Evolutionary conservation across 768 basidiomycete genomes (phyloP).

Genomic region (Russula sp.): DNA sequence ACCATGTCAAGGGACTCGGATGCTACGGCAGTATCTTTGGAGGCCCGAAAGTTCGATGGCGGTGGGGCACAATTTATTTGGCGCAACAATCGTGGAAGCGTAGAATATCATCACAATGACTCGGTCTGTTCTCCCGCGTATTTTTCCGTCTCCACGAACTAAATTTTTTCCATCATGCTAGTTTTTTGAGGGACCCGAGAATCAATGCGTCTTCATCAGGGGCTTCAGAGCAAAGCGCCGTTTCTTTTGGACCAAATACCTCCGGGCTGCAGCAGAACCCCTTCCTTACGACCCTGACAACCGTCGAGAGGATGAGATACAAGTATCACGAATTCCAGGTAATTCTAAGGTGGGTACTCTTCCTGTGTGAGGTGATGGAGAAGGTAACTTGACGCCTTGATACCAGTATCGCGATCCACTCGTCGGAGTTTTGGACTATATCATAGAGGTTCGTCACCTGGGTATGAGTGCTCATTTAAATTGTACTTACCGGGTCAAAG

Average conservation of each 20-base stretch:
- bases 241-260: neutral
- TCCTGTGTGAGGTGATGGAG: neutral
- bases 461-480: neutral
- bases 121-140: neutral
- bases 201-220: conserved; percentile 20
- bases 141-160: neutral
- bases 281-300: conserved; percentile 13
- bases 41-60: neutral
- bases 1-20: neutral
- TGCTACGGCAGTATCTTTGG: neutral
- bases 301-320: neutral
- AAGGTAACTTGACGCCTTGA: neutral
- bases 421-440: conserved; percentile 15
- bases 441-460: conserved; percentile 10
- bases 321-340: neutral
- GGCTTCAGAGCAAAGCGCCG: conserved; percentile 19
- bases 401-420: neutral
- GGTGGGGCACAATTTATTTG: neutral
- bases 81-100: neutral
- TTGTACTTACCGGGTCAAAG: neutral
- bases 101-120: neutral
- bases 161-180: too few species aligned
- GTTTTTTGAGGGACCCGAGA: neutral
- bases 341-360: neutral
- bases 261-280: conserved; percentile 11